These are phyloP conservation scores for Solanum dulcamara DNA, from an alignment of 257 asterid genomes.

Conservation along the genomic window DNA sequence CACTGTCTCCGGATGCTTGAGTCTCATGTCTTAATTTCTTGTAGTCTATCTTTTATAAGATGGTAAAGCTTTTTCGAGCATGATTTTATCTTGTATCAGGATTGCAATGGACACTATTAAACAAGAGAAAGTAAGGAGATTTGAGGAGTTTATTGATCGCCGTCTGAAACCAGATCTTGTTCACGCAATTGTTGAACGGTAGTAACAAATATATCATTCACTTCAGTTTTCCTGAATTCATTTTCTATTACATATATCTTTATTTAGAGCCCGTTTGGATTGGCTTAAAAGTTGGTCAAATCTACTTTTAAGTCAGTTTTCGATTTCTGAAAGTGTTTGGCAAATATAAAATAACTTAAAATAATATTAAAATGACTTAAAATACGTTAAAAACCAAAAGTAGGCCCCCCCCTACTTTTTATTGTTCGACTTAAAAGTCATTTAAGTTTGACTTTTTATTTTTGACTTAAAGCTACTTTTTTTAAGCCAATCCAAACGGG, in stretches of 20 bases:
- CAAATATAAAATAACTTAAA: too few relatives aligned
- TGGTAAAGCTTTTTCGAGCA: background rate
- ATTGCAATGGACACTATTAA: slow-evolving; percentile 37
- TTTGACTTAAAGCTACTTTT: too few relatives aligned
- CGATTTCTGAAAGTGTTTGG: too few relatives aligned
- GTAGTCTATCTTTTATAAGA: background rate
- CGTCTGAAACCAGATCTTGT: slow-evolving; percentile 90
- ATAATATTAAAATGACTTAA: too few relatives aligned
- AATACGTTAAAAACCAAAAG: too few relatives aligned
- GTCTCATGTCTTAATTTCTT: background rate
- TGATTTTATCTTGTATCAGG: slow-evolving; percentile 15
- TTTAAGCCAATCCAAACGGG: too few relatives aligned
- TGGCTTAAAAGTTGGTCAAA: too few relatives aligned
- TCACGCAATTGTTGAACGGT: slow-evolving; percentile 75
- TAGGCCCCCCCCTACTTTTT: too few relatives aligned
- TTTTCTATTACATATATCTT: background rate
- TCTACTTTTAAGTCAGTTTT: too few relatives aligned
- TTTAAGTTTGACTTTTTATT: too few relatives aligned
- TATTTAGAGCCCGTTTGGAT: too few relatives aligned
- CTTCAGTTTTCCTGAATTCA: background rate
- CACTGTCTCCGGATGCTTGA: background rate
- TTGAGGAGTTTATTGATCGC: slow-evolving; percentile 70
- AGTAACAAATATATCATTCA: background rate
- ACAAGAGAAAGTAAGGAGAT: slow-evolving; percentile 47
- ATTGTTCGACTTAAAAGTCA: too few relatives aligned